phyloP scores from a whole-genome alignment of 2,329 filamentous ascomycete species.

The Aspergillus brasiliensis region DNA sequence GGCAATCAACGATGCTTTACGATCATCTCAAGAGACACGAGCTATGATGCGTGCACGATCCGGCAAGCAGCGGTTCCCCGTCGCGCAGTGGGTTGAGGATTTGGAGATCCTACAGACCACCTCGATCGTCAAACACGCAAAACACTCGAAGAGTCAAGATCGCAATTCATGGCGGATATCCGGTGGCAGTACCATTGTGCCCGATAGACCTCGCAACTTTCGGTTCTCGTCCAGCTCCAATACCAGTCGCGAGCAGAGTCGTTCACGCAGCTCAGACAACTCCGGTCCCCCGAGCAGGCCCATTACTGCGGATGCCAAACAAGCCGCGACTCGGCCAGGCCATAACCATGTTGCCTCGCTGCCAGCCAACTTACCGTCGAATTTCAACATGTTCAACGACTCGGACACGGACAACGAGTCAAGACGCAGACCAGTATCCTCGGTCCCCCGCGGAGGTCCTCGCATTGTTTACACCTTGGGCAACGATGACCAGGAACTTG shows the following conservation, averaged over 20 bases:
- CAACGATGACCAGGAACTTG: background rate
- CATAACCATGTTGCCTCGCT: background rate
- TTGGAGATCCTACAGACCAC: slow-evolving; percentile 62
- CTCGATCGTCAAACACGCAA: slow-evolving; percentile 59
- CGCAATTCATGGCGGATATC: slow-evolving; percentile 37
- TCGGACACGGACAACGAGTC: background rate
- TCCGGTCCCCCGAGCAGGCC: background rate
- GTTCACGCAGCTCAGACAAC: slow-evolving; percentile 2
- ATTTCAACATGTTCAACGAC: background rate
- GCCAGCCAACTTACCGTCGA: background rate
- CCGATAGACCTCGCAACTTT: background rate
- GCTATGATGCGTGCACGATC: slow-evolving; percentile 65
- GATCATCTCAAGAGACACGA: slow-evolving; percentile 56
- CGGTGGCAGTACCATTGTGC: slow-evolving; percentile 20
- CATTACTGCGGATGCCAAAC: background rate
- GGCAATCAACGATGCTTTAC: slow-evolving; percentile 61
- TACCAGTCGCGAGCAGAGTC: slow-evolving; percentile 1
- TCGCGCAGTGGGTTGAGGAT: slow-evolving; percentile 66
- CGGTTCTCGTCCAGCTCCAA: background rate
- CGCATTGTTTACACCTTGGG: background rate
- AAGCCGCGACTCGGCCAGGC: background rate
- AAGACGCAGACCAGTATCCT: background rate
- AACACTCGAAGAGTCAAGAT: slow-evolving; percentile 35
- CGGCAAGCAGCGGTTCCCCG: slow-evolving; percentile 66
- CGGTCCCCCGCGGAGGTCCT: background rate